Conservation (phyloP, 768 basidiomycete species). For the Hortiboletus flavorubellus region DNA sequence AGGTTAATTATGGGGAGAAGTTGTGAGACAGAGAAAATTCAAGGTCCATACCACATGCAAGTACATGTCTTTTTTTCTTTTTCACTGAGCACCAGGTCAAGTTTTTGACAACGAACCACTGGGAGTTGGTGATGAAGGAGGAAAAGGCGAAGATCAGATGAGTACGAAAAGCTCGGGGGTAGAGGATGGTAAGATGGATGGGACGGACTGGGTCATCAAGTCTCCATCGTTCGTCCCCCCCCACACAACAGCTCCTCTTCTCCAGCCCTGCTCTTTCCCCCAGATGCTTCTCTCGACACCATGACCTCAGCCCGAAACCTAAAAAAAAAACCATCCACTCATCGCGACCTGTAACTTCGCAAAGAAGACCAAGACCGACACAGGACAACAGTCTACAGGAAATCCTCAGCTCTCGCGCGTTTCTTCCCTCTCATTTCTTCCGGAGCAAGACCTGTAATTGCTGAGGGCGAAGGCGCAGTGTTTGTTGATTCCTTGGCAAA, state of each 20-base stretch:
- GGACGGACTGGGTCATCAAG: conserved; percentile 36
- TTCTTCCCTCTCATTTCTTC: conserved; percentile 80
- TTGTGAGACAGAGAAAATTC: conserved; percentile 22
- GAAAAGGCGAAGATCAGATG: conserved; percentile 22
- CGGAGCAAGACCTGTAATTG: conserved; percentile 28
- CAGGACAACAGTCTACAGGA: conserved; percentile 44
- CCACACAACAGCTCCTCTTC: neutral
- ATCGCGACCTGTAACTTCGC: conserved; percentile 26
- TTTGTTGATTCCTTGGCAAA: conserved; percentile 42
- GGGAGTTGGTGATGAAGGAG: conserved; percentile 13
- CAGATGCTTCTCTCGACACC: conserved; percentile 8
- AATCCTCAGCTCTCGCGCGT: conserved; percentile 83
- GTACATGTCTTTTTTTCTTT: conserved; percentile 11
- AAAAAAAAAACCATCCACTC: conserved; percentile 30
- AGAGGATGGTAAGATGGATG: conserved; percentile 31
- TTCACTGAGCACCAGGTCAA: conserved; percentile 8
- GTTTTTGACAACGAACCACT: conserved; percentile 10
- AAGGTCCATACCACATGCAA: conserved; percentile 28
- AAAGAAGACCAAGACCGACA: conserved; percentile 32
- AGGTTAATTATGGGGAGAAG: conserved; percentile 14
- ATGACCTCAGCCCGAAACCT: conserved; percentile 25
- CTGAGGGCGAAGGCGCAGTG: conserved; percentile 10
- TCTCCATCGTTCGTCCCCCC: conserved; percentile 26
- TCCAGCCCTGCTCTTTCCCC: neutral
- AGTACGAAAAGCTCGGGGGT: conserved; percentile 20